These are phyloP conservation scores for Nothopassalora personata DNA, from an alignment of 2,329 filamentous ascomycete genomes.

Conservation along the genomic window DNA sequence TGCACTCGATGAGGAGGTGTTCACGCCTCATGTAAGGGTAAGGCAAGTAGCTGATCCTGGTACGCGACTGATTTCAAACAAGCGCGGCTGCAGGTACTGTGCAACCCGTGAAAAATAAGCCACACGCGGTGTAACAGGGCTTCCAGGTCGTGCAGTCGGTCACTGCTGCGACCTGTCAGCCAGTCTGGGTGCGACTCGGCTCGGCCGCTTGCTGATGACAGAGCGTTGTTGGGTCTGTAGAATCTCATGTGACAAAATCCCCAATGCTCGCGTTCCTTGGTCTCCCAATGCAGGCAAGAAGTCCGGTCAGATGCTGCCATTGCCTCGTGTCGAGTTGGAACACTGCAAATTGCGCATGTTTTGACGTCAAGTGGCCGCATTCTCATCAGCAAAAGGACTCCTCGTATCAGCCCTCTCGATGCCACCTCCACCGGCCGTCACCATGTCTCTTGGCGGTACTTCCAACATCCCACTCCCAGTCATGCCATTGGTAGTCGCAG, in stretches of 20 bases:
- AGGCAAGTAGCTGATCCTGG: conserved; percentile 4
- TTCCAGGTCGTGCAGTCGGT: no score
- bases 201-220: conserved; percentile 1
- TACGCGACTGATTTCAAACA: not conserved
- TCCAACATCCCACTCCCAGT: conserved; percentile 9
- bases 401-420: conserved; percentile 16
- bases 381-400: conserved; percentile 23
- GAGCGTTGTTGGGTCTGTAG: not conserved
- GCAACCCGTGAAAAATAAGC: conserved; percentile 2
- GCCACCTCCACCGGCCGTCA: conserved; percentile 4
- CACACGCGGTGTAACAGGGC: conserved; percentile 1
- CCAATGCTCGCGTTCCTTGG: not conserved
- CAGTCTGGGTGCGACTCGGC: not conserved
- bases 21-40: conserved; percentile 12
- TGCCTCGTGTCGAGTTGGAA: no score
- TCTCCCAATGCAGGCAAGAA: no score
- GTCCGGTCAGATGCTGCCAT: no score
- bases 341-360: no score
- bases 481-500: not conserved
- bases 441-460: conserved; percentile 6
- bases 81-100: conserved; percentile 10
- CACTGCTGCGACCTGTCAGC: no score
- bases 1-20: not conserved
- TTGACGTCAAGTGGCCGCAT: conserved; percentile 15
- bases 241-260: not conserved